These are phyloP conservation scores for Neopestalotiopsis sp. DNA, from an alignment of 2,329 filamentous ascomycete species.

Conservation along the genomic window DNA sequence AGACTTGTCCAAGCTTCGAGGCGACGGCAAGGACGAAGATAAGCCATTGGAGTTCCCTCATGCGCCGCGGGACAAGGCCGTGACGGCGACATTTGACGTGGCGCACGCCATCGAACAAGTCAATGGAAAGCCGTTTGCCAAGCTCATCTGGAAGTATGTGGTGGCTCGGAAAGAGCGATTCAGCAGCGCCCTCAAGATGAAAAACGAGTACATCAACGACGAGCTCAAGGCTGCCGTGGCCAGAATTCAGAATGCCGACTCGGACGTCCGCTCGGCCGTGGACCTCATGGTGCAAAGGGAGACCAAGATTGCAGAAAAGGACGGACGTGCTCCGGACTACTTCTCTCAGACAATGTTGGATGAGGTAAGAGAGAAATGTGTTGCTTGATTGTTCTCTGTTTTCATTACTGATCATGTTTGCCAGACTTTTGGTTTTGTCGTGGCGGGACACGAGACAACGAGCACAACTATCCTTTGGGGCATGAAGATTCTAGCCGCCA, in stretches of 20 bases:
- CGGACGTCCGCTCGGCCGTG: constrained; percentile 34
- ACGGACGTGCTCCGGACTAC: constrained; percentile 32
- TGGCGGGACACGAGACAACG: constrained; percentile 40
- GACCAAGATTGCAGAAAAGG: constrained; percentile 32
- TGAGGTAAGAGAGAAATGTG: constrained; percentile 18
- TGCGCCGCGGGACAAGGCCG: constrained; percentile 4
- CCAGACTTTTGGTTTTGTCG: constrained; percentile 37
- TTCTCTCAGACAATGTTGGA: constrained; percentile 30
- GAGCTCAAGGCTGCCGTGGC: constrained; percentile 24
- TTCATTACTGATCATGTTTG: neutral
- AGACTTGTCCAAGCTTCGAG: constrained; percentile 10
- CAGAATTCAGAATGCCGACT: constrained; percentile 27
- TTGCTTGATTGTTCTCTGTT: neutral
- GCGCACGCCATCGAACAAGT: constrained; percentile 10
- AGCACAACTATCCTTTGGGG: constrained; percentile 35
- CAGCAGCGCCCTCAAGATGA: constrained; percentile 25
- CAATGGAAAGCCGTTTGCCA: neutral
- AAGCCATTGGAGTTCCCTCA: constrained; percentile 16
- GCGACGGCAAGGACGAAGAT: constrained; percentile 13
- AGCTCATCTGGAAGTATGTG: constrained; percentile 17
- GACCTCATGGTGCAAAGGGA: constrained; percentile 41
- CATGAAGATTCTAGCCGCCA: constrained; percentile 34
- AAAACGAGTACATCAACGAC: constrained; percentile 34
- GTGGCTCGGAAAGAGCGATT: constrained; percentile 27
- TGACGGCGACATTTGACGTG: constrained; percentile 1